Evolutionary conservation across 1,284 basidiomycete species (phyloP).

Genomic region (Cryptococcus wingfieldii): DNA sequence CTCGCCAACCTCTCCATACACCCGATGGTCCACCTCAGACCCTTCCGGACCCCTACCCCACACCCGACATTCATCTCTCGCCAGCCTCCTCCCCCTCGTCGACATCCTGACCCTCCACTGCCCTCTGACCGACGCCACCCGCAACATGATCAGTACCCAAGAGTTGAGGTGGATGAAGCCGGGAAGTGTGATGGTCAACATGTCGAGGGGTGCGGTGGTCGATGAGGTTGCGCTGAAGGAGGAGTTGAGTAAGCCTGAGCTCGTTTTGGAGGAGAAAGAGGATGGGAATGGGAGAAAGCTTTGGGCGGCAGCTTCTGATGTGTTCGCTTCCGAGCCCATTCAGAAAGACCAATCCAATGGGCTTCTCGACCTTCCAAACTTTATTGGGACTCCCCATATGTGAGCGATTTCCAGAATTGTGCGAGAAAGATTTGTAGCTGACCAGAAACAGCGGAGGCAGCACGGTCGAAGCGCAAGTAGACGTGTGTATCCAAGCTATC

Average conservation of each 20-base stretch:
- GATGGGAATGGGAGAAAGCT: constrained; percentile 44
- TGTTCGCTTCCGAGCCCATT: constrained; percentile 45
- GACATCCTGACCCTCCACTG: constrained; percentile 52
- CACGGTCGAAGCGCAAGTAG: constrained; percentile 19
- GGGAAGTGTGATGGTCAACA: constrained; percentile 50
- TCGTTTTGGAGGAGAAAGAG: constrained; percentile 21
- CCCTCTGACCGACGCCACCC: constrained; percentile 46
- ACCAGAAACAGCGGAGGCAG: constrained; percentile 11
- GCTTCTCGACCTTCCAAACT: constrained; percentile 25
- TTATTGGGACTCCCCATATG: constrained; percentile 31
- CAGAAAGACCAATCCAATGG: constrained; percentile 15
- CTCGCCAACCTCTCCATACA: constrained; percentile 13
- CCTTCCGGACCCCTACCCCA: constrained; percentile 10
- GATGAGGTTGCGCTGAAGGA: constrained; percentile 49
- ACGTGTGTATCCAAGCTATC: constrained; percentile 15
- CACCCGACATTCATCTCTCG: constrained; percentile 8
- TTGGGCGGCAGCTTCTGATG: constrained; percentile 53
- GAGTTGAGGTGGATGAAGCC: constrained; percentile 46
- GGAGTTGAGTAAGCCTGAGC: constrained; percentile 31
- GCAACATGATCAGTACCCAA: constrained; percentile 40
- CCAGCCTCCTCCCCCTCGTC: constrained; percentile 35
- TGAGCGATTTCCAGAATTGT: constrained; percentile 1
- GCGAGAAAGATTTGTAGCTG: neutral
- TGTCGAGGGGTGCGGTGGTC: constrained; percentile 49
- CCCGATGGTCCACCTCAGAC: constrained; percentile 34